Evolutionary conservation across 768 basidiomycete genomes (phyloP), one percentile per base, ranked within the genome.

Genomic region (Xerocomellus chrysenteron): DNA sequence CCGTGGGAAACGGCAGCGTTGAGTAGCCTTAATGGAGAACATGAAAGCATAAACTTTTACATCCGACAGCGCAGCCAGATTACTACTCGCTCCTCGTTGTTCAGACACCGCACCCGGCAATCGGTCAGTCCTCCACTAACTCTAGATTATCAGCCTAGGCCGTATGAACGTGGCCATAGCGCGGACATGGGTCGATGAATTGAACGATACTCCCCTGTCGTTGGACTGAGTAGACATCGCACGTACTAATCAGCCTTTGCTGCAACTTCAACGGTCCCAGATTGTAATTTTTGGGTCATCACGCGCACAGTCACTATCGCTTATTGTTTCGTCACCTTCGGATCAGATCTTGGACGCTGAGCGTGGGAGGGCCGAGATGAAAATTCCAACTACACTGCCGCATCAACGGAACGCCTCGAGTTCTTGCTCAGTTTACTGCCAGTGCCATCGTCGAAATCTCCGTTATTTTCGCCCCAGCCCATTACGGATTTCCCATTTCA

Each of bases 391-490:
- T 48, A 19, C 45, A 32, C 14, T 32, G 28, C 24, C 35, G 6
- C 3, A 44, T 58, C 19, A 50, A 40, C 46, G 47, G 43, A 53
- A 40, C 32, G 47, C 50, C 43, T 30, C 46, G 41, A 19, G 36
- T 28, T 49, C 47, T 35, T 39, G 35, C 24, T 41, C 47, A 43
- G 26, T 39, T 52, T 47, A 42, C 40, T 14, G 32, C 30, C 30
- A n/a, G 21, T 21, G 21, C 26, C 47, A 11, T 44, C 50, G 32
- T 45, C 35, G 45, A 57, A 58, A 16, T 28, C 10, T 57, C 68
- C 68, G 70, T 54, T 50, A 30, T 63, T 68, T 65, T 70, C 64
- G 68, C 58, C 33, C 37, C 43, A 54, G 19, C 47, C 43, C 4
- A 41, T 57, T 57, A 48, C 30, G 44, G 43, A 24, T 41, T 43